Conservation (phyloP, 768 basidiomycete species). For the Macrolepiota dolichaula region DNA sequence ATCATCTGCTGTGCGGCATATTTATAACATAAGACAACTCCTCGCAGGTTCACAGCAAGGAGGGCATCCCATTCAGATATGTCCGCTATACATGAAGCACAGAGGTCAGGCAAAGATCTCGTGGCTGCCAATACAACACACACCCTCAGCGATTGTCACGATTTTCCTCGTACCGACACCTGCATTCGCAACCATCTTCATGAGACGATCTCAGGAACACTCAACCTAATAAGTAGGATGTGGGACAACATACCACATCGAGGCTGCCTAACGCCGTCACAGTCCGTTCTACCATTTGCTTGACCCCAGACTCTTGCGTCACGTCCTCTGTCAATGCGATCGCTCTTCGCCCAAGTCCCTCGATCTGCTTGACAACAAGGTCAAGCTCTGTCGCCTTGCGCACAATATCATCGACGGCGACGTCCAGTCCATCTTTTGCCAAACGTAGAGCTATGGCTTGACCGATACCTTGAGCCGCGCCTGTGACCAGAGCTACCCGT, state of each 20-base stretch:
- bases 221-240: neutral
- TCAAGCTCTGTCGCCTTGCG: constrained; percentile 20
- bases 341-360: neutral
- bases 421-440: constrained; percentile 36
- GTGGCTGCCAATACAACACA: neutral
- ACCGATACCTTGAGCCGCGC: constrained; percentile 39
- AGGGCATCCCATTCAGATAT: constrained; percentile 34
- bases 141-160: neutral
- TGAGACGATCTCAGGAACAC: neutral
- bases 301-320: constrained; percentile 5
- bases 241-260: neutral
- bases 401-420: constrained; percentile 32
- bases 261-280: neutral
- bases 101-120: neutral
- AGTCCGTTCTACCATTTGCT: neutral
- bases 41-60: constrained; percentile 51
- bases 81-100: constrained; percentile 17
- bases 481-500: constrained; percentile 35
- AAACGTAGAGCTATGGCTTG: constrained; percentile 37
- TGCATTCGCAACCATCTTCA: constrained; percentile 9
- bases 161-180: neutral
- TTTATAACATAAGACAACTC: constrained; percentile 60
- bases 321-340: constrained; percentile 15
- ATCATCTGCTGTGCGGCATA: constrained; percentile 63
- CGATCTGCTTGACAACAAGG: constrained; percentile 12